phyloP scores from a whole-genome alignment of 129 eudicot genomes.

The Flaveria sonorensis region DNA sequence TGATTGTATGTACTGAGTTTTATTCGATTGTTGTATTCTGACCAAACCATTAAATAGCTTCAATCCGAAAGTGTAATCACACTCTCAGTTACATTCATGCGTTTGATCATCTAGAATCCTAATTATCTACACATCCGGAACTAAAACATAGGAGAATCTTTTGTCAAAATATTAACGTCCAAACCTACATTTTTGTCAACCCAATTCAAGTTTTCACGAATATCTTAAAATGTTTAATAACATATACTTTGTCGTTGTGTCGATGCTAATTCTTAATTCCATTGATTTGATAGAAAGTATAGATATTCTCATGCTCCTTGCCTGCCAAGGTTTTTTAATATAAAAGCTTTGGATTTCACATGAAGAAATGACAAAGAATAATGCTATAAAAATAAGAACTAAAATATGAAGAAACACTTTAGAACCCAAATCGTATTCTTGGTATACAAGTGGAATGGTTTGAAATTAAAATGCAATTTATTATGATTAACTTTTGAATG shows the following conservation, averaged over 20 bases:
- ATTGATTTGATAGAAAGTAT: slow-evolving; percentile 30
- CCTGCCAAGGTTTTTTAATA: slow-evolving; percentile 25
- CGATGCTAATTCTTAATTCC: not conserved
- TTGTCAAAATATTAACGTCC: not conserved
- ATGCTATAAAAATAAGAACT: slow-evolving; percentile 5
- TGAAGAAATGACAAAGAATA: slow-evolving; percentile 19
- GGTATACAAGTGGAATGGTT: slow-evolving; percentile 36
- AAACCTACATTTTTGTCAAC: slow-evolving; percentile 21
- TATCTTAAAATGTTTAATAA: not conserved
- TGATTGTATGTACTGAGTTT: no score
- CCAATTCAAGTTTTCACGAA: not conserved
- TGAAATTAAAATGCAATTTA: slow-evolving; percentile 30
- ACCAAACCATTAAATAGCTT: no score
- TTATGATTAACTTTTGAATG: slow-evolving; percentile 25
- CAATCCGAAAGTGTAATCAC: no score
- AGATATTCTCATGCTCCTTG: slow-evolving; percentile 36
- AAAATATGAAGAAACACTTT: not conserved
- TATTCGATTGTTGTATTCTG: no score
- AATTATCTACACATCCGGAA: not conserved
- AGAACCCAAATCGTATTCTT: slow-evolving; percentile 38
- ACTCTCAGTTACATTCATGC: no score
- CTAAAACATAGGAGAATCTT: not conserved
- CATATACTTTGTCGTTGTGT: slow-evolving; percentile 20
- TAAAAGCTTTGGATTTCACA: slow-evolving; percentile 9
- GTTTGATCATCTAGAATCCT: no score